phyloP scores from a whole-genome alignment of 164 flowering plant genomes.

The Tetracentron sinense region DNA sequence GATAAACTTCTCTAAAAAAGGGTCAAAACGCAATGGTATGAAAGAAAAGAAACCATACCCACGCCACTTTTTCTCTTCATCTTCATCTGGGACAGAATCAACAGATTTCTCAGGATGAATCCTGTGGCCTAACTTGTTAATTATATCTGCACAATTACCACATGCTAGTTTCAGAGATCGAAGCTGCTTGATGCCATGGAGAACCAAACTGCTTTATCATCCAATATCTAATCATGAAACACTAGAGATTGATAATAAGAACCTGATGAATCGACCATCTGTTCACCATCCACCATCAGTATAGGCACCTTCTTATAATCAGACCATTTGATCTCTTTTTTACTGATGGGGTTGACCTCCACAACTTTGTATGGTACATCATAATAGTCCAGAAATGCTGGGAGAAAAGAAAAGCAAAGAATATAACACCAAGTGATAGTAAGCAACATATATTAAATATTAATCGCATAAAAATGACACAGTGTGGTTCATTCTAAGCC shows the following conservation, averaged over 20 bases:
- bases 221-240: not conserved
- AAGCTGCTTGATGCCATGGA: not conserved
- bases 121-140: constrained; percentile 48
- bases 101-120: constrained; percentile 31
- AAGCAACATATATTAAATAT: not conserved
- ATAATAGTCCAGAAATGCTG: constrained; percentile 88
- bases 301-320: constrained; percentile 96
- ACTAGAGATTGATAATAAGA: not conserved
- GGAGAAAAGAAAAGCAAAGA: not conserved
- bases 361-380: constrained; percentile 84
- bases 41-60: constrained; percentile 31
- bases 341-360: constrained; percentile 91
- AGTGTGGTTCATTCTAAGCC: too few species aligned
- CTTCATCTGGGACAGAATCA: constrained; percentile 21
- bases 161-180: not conserved
- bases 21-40: not conserved
- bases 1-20: not conserved
- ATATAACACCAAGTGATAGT: not conserved
- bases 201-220: not conserved
- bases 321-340: constrained; percentile 94
- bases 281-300: constrained; percentile 75
- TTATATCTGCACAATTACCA: constrained; percentile 47
- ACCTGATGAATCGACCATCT: constrained; percentile 92
- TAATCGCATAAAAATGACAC: too few species aligned
- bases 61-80: constrained; percentile 86